These are phyloP conservation scores for Biscogniauxia mediterranea DNA, from an alignment of 2,329 filamentous ascomycete species.

Conservation along the genomic window DNA sequence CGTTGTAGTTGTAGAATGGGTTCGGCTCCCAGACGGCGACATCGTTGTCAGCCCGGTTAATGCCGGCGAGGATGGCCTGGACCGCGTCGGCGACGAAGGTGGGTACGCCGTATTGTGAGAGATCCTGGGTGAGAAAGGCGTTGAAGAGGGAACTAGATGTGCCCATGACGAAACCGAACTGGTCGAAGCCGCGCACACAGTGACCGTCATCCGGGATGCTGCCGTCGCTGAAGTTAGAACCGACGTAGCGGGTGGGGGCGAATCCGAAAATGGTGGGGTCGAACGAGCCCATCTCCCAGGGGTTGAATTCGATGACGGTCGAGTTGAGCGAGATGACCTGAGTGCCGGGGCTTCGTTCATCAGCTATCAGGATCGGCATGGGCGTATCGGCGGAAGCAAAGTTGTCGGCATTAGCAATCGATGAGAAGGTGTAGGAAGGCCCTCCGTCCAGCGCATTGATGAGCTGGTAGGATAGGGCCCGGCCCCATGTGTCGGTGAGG, in stretches of 20 bases:
- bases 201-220: slow-evolving; percentile 50
- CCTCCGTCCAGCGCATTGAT: slow-evolving; percentile 67
- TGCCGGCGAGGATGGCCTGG: slow-evolving; percentile 46
- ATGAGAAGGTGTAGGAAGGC: slow-evolving; percentile 70
- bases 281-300: slow-evolving; percentile 75
- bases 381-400: slow-evolving; percentile 65
- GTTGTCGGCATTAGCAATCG: slow-evolving; percentile 60
- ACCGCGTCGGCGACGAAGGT: slow-evolving; percentile 52
- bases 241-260: slow-evolving; percentile 67
- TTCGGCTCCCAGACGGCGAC: slow-evolving; percentile 74
- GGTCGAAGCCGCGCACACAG: slow-evolving; percentile 81
- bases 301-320: slow-evolving; percentile 76
- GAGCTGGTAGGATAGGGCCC: slow-evolving; percentile 68
- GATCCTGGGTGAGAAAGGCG: slow-evolving; percentile 65
- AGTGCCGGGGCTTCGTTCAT: slow-evolving; percentile 64
- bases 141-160: slow-evolving; percentile 87
- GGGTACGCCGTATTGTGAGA: slow-evolving; percentile 45
- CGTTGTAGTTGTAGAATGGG: slow-evolving; percentile 68
- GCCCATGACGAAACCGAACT: slow-evolving; percentile 79
- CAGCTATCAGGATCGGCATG: slow-evolving; percentile 71
- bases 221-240: slow-evolving; percentile 69
- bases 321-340: slow-evolving; percentile 65
- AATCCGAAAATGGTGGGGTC: slow-evolving; percentile 73
- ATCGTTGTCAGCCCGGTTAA: slow-evolving; percentile 64
- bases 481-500: slow-evolving; percentile 73